Evolutionary conservation across 176 grass and related monocot genomes (phyloP).

Genomic region (Secale cereale): DNA sequence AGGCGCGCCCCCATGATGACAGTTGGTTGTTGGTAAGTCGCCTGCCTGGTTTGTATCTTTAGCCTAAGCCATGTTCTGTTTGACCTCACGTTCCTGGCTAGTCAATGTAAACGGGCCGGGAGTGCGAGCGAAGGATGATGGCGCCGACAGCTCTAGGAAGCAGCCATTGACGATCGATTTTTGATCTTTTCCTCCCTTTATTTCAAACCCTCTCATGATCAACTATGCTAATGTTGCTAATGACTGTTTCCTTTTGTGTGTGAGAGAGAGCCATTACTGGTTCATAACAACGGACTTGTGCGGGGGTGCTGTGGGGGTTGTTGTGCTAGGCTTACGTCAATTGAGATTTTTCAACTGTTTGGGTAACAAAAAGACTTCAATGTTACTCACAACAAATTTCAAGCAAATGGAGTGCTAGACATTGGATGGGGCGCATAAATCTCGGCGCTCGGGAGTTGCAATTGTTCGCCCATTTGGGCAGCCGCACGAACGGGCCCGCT

Average conservation of each 20-base stretch:
- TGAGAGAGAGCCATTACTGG: neutral
- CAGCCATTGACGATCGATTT: neutral
- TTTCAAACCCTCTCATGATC: neutral
- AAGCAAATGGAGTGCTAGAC: too few relatives aligned
- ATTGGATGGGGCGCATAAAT: too few relatives aligned
- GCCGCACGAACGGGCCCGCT: too few relatives aligned
- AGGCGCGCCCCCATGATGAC: neutral
- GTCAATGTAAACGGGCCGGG: neutral
- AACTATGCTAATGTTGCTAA: neutral
- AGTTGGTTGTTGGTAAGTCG: neutral
- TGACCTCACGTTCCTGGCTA: neutral
- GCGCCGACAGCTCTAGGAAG: neutral
- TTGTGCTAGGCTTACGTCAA: neutral
- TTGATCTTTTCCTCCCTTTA: neutral
- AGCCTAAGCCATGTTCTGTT: neutral
- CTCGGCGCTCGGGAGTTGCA: too few relatives aligned
- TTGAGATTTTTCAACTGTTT: neutral
- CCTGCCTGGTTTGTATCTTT: neutral
- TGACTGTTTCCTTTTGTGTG: neutral
- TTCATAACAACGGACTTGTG: neutral
- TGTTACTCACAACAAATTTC: too few relatives aligned
- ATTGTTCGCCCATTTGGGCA: too few relatives aligned
- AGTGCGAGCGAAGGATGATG: too few relatives aligned
- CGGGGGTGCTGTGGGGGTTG: neutral
- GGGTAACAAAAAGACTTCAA: too few relatives aligned